Evolutionary conservation across 139 green algal species (phyloP), one percentile per base, ranked within the genome.

Genomic region (Yamagishiella unicocca): DNA sequence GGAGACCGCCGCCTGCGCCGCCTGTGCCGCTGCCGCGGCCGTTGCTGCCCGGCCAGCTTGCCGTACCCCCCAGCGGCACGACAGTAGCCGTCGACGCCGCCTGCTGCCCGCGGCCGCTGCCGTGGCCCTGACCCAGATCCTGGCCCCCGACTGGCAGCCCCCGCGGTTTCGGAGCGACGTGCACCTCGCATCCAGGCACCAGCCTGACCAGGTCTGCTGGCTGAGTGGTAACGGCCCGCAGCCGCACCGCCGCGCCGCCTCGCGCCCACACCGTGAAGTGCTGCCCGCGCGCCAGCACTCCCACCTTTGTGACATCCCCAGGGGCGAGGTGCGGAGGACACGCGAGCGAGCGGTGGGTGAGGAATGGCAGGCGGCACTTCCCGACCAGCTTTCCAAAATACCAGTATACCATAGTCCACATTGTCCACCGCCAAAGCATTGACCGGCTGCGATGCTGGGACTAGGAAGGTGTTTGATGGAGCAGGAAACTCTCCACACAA

Each of bases 251-350:
- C 86, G 80, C 62, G 40, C 85, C 66, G 66, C 54, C 87, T 17
- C 90, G 90, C 4, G 95, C 85, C 93, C 94, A 98, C 29, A 97
- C 70, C 1, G 93, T 91, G 62, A 98, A 91, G 2, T 83, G 70
- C 90, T 98, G 93, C 4, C 91, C 92, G 5, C 83, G 54, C 12
- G 74, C 73, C 29, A 96, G 90, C n/a, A 97, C 93, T 24, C 92
- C 94, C 25, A 95, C 94, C 95, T 97, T 91, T 66, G 78, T 9
- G 22, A n/a, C n/a, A n/a, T n/a, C n/a, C n/a, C n/a, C n/a, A n/a
- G n/a, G n/a, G n/a, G n/a, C n/a, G n/a, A n/a, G n/a, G n/a, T n/a
- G n/a, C n/a, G n/a, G n/a, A n/a, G n/a, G n/a, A n/a, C n/a, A n/a
- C n/a, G n/a, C n/a, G n/a, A n/a, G n/a, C n/a, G n/a, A n/a, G n/a